Conservation (phyloP, 108 stramenopile species). For the Stephanodiscus minutulus region DNA sequence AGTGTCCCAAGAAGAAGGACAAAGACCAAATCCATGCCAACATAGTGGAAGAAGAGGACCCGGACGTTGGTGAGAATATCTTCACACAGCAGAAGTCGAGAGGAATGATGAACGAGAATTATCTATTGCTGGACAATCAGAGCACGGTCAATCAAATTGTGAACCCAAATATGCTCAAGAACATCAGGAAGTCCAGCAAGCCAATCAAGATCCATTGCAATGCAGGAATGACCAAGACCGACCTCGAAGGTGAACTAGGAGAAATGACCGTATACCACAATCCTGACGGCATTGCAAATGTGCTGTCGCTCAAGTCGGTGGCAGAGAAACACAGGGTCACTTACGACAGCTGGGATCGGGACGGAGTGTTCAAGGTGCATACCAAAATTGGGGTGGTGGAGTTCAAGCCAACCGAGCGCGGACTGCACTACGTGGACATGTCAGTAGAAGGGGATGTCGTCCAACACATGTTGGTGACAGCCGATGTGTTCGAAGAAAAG, state of each 20-base stretch:
- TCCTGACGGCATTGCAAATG: constrained; percentile 40
- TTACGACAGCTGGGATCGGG: constrained; percentile 19
- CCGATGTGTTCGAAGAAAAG: too few species aligned
- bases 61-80: too few species aligned
- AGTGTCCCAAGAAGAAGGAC: too few species aligned
- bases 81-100: too few species aligned
- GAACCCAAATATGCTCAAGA: constrained; percentile 29
- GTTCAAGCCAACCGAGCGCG: neutral
- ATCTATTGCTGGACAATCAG: constrained; percentile 22
- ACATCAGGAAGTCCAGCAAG: constrained; percentile 25
- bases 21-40: too few species aligned
- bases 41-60: too few species aligned
- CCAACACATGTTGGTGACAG: too few species aligned
- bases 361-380: constrained; percentile 6
- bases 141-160: constrained; percentile 42
- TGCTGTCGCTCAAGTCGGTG: constrained; percentile 15
- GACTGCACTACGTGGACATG: neutral
- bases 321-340: constrained; percentile 15
- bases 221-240: constrained; percentile 32
- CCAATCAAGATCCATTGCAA: constrained; percentile 25
- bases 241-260: constrained; percentile 35
- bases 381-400: neutral
- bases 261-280: constrained; percentile 30
- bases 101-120: too few species aligned
- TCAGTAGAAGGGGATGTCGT: neutral